Percentiles rank a stretch among this genome's conserved stretches.
Evolutionary conservation across 2,329 filamentous ascomycete genomes (phyloP).

Genomic region (Colletotrichum simmondsii): DNA sequence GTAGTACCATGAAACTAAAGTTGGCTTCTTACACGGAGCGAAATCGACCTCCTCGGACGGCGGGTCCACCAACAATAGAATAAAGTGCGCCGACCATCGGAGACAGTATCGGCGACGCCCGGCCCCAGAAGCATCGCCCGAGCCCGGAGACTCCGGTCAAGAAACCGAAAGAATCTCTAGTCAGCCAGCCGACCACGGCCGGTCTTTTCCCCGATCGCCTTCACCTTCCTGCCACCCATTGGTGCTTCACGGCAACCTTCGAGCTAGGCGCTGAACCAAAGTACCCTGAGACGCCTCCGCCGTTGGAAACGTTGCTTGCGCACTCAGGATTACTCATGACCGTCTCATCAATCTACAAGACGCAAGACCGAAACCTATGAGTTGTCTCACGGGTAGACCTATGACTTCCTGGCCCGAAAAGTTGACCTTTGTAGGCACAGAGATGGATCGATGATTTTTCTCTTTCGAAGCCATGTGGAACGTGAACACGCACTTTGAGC

Average conservation of each 20-base stretch:
- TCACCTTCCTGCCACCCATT: neutral
- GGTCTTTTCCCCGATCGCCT: neutral
- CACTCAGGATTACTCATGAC: neutral
- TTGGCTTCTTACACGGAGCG: neutral
- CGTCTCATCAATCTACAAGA: neutral
- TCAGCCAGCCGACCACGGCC: conserved; percentile 6
- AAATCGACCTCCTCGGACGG: neutral
- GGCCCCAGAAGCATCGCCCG: neutral
- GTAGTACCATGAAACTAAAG: neutral
- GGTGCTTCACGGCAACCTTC: neutral
- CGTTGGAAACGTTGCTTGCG: neutral
- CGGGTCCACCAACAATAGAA: neutral
- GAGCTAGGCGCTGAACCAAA: neutral
- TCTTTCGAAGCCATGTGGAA: conserved; percentile 12
- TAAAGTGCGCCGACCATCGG: conserved; percentile 20
- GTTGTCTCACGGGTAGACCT: neutral
- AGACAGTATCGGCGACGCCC: neutral
- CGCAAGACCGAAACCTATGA: neutral
- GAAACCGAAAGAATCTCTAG: neutral
- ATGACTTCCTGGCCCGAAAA: neutral
- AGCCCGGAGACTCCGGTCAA: neutral
- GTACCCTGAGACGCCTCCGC: neutral
- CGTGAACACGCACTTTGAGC: neutral
- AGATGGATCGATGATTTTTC: neutral
- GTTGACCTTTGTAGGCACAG: neutral